Evolutionary conservation across 1,139 yeast species (phyloP), one percentile per base, ranked within the genome.

Genomic region (Wickerhamiella infanticola): DNA sequence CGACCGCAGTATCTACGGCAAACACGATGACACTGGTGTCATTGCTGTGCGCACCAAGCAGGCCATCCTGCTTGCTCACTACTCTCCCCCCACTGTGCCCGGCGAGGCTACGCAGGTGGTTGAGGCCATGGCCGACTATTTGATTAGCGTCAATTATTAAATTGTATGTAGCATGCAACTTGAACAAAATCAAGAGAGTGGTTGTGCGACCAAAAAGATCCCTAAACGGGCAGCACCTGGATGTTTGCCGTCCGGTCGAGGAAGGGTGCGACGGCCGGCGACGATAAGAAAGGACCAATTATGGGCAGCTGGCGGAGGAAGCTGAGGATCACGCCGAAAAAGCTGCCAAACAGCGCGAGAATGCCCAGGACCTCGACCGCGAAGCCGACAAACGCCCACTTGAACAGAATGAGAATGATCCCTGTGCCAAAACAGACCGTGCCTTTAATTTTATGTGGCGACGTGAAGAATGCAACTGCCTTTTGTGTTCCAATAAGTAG

Each of bases 61-160:
- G 66, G 86, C 97, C 39, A 78, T 90, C 49, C 68, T 90, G 61
- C 68, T 93, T 60, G 96, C 93, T n/a, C 97, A 90, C 65, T 93
- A 90, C 63, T 50, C 55, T 29, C 56, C 61, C n/a, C 95, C 96
- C 11, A 79, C 84, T 45, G 93, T 80, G 62, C 86, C 97, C 33
- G 95, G 95, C 55, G 95, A 84, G 61, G 98, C 98, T 48, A 82
- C 96, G 51, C 76, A 82, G 57, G 81, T 86, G 53, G 95, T 88
- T 48, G 98, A 90, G 65, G 88, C 85, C 62, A 74, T 90, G 68
- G 97, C 95, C 41, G 97, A 88, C 63, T 88, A 90, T 63, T 75
- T 90, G 67, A 85, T 88, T 61, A 69, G 86, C 58, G 90, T 81
- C 48, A 84, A 85, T 50, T 88, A 83, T 65, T 88, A 73, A 59